Base-by-base conservation (phyloP, 2,329 filamentous ascomycete species). In the Aureobasidium vineae region DNA sequence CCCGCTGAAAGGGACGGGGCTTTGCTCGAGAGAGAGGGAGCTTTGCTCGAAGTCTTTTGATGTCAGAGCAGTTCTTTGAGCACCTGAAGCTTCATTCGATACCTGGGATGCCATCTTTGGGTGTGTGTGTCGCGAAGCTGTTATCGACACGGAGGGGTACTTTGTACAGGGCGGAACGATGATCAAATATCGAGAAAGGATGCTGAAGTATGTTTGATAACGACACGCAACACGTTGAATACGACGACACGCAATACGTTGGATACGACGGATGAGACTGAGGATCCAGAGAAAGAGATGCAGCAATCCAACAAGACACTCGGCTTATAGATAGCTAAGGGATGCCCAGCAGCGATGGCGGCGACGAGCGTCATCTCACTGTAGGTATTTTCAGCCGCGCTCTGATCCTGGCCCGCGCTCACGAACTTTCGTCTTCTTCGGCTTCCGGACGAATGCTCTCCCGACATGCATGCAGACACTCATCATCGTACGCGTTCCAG, bases 1-100 rank as follows among this genome's bases (percentile, higher is more conserved):
- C 70, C 72, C 11, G 70, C 53, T 16, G 73, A 75, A 15, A 47
- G 63, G 28, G 69, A 70, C 4, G 66, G 47, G 16, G 67, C 60
- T 28, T 67, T 66, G 41, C 64, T 69, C 36, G 64, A 63, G 19
- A 59, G 56, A 16, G 69, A 70, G 10, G 66, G 50, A 28, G 68
- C 63, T 33, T 67, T 67, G 45, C 65, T 70, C 23, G 65, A 66
- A 21, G 61, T 8, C 45, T 41, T 66, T 38, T 21, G 40, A 49
- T 59, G 56, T 66, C 61, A 65, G 57, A 47, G 2, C 21, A 36
- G 57, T 16, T 31, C n/a, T 26, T 40, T 28, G 36, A n/a, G 26
- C 60, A 28, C 49, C 38, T 49, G 21, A 4, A 23, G 1, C 2
- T 13, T 21, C 28, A 19, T 10, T 21, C 1, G 13, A 16, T 61